Conservation (phyloP, 768 basidiomycete species). For the Amylocystis lapponica region DNA sequence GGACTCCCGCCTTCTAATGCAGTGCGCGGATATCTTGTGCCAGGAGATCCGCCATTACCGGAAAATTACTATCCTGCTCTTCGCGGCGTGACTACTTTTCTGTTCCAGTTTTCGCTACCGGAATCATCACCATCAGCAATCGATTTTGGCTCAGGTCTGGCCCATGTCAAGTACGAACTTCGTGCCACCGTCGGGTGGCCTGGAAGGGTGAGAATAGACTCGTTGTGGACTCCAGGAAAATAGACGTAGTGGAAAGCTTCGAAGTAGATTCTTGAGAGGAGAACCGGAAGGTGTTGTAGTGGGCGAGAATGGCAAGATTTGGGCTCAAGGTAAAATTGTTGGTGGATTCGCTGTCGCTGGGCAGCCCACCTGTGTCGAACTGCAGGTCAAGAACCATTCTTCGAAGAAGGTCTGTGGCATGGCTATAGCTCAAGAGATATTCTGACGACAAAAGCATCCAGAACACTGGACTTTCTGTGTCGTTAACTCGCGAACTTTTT, state of each 20-base stretch:
- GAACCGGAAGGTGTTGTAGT: constrained; percentile 58
- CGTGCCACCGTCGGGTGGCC: constrained; percentile 64
- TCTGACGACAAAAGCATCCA: constrained; percentile 20
- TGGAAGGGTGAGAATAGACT: constrained; percentile 73
- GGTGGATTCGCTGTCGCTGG: constrained; percentile 63
- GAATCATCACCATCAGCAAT: constrained; percentile 63
- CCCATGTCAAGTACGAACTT: constrained; percentile 66
- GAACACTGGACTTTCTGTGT: constrained; percentile 64
- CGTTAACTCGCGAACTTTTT: constrained; percentile 55
- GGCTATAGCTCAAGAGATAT: not conserved
- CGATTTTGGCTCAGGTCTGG: constrained; percentile 63
- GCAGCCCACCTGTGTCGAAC: constrained; percentile 62
- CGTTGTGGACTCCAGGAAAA: constrained; percentile 53
- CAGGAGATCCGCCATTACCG: constrained; percentile 57
- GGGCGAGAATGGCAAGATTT: constrained; percentile 75
- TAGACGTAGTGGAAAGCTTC: constrained; percentile 59
- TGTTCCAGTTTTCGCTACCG: constrained; percentile 74
- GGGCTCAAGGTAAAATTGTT: constrained; percentile 64
- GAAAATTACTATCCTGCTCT: constrained; percentile 64
- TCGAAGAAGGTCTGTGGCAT: constrained; percentile 56
- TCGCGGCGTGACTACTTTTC: constrained; percentile 72
- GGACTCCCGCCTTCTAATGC: constrained; percentile 82
- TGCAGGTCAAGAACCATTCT: constrained; percentile 81
- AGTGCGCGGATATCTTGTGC: constrained; percentile 55
- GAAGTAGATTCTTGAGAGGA: constrained; percentile 28